Evolutionary conservation across 495 filamentous ascomycete species (phyloP).

Genomic region (Barbatosphaeria neglecta): DNA sequence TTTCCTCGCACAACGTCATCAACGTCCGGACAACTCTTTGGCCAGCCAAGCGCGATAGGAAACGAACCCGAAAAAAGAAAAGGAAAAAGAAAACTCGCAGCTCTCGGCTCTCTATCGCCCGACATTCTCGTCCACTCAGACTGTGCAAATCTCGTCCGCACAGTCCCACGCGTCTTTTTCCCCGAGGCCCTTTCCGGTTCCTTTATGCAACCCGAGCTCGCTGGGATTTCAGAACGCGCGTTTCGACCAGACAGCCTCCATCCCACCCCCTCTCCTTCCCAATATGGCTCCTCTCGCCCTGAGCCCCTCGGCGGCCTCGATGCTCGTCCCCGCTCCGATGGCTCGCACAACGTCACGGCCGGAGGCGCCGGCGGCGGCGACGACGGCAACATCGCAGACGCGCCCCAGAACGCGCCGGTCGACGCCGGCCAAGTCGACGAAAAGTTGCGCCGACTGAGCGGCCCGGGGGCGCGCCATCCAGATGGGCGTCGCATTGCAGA

Average conservation of each 20-base stretch:
- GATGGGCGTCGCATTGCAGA: neutral
- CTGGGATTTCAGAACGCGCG: constrained; percentile 47
- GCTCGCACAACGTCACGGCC: constrained; percentile 14
- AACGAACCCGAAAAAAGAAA: neutral
- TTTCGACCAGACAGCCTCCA: constrained; percentile 30
- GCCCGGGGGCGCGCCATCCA: constrained; percentile 2
- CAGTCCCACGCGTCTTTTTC: constrained; percentile 44
- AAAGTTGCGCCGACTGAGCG: constrained; percentile 29
- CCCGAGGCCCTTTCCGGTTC: constrained; percentile 28
- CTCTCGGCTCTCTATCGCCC: too few species aligned
- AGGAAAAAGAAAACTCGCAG: neutral
- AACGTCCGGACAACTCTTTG: too few species aligned
- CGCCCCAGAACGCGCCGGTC: constrained; percentile 10
- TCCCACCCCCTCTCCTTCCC: constrained; percentile 34
- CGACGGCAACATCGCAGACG: too few species aligned
- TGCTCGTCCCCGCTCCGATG: constrained; percentile 17
- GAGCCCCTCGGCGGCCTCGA: constrained; percentile 24
- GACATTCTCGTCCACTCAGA: constrained; percentile 4
- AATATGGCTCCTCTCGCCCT: constrained; percentile 66
- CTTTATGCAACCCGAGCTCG: constrained; percentile 86
- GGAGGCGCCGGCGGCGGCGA: constrained; percentile 11
- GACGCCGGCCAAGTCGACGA: constrained; percentile 24
- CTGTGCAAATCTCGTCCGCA: constrained; percentile 39
- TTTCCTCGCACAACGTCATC: too few species aligned
- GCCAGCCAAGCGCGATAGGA: too few species aligned